Base-by-base conservation (phyloP, 2,329 filamentous ascomycete species). In the Sphaerulina vaccinii region DNA sequence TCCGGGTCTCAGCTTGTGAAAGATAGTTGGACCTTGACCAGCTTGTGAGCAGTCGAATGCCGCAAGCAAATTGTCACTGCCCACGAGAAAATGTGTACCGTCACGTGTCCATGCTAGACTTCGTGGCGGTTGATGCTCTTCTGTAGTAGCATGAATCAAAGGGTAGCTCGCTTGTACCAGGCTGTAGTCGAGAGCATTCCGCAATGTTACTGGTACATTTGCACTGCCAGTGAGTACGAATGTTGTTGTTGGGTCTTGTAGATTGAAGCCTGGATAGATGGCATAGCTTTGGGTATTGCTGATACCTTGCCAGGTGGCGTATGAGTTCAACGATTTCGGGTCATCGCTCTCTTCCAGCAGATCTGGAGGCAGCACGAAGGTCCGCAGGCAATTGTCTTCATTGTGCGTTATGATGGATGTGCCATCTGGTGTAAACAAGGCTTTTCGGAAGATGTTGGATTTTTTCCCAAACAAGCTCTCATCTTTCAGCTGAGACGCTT, bases 121-220 rank as follows among this genome's bases (percentile, higher is more conserved):
- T 59, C 79, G 71, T 0, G 81, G 79, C 1, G 76, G 71, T 27
- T 78, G 77, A 60, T 79, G 79, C 10, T 71, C 75, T 67, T 86
- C 83, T 2, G 79, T 84, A 18, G 72, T 75, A 4, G 73, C 69
- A 52, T 79, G 73, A 44, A 83, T 68, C 35, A 82, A 69, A 2
- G 77, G 78, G 65, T 85, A 86, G 10, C 71, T 75, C 3, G 76
- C 76, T 23, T 80, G 60, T 1, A 70, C 65, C 5, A 67, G 48
- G 16, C 46, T 65, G 35, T 76, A 73, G 48, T 74, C 72, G 15
- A 84, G 66, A 2, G 77, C 77, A 42, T 83, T 84, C 52, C 74
- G 69, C 11, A 85, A 69, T 8, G 74, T 74, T 48, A 85, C 77
- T 3, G 82, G 82, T 40, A 79, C 75, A 54, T 82, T 76, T 22